A percentile compares a stretch with the other conserved stretches of the same genome.
Evolutionary conservation across 139 green algal species (phyloP).

Genomic region (Chlorella sp.): DNA sequence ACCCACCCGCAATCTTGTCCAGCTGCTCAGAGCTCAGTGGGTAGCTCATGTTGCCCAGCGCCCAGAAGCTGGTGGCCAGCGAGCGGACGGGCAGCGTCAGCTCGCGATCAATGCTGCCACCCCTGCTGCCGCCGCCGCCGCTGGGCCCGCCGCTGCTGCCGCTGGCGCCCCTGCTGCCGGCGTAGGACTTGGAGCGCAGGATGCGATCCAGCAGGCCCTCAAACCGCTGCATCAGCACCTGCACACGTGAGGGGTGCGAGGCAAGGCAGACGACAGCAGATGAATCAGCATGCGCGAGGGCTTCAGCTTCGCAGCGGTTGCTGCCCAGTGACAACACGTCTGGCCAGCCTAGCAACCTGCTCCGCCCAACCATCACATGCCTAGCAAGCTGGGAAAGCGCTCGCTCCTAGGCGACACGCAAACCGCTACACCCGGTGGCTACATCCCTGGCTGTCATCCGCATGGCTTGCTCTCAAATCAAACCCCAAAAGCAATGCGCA

Average conservation of each 20-base stretch:
- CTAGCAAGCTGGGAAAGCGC: too few relatives aligned
- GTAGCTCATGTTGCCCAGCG: slow-evolving; percentile 10
- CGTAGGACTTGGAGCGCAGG: neutral
- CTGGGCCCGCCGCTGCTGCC: neutral
- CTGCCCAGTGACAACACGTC: too few relatives aligned
- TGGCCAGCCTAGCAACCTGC: too few relatives aligned
- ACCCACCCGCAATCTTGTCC: slow-evolving; percentile 21
- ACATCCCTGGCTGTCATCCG: too few relatives aligned
- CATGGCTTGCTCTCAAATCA: too few relatives aligned
- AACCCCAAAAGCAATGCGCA: neutral
- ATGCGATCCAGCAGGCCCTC: slow-evolving; percentile 12
- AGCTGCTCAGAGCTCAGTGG: slow-evolving; percentile 9
- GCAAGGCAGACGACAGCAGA: neutral
- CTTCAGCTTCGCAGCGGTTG: too few relatives aligned
- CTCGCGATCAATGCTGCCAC: neutral
- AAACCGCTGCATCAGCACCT: slow-evolving; percentile 30
- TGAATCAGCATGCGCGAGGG: too few relatives aligned
- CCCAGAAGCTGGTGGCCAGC: slow-evolving; percentile 17
- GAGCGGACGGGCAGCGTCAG: slow-evolving; percentile 2
- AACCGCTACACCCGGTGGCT: too few relatives aligned
- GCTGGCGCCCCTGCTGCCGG: too few relatives aligned
- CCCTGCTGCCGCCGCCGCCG: neutral
- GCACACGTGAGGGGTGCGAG: neutral
- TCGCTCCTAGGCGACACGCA: too few relatives aligned
- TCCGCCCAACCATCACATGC: too few relatives aligned